Percentiles rank a stretch among this genome's conserved stretches.
phyloP scores from a whole-genome alignment of 1,284 basidiomycete genomes.

The Ustilago loliicola region DNA sequence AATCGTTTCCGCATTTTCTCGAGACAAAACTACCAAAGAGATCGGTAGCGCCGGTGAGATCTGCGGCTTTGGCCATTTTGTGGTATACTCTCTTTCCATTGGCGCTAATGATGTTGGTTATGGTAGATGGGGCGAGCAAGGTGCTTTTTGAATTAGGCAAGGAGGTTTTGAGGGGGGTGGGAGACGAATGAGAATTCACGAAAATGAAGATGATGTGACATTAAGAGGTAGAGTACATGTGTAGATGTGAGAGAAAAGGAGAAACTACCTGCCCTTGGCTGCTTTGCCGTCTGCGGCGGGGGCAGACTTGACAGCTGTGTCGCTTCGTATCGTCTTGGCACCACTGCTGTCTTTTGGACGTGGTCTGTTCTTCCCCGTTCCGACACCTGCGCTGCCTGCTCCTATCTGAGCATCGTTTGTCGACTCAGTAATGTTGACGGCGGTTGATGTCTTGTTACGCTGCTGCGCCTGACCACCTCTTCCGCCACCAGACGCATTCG shows the following conservation, averaged over 20 bases:
- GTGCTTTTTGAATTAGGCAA: too few species aligned
- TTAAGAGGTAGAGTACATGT: background rate
- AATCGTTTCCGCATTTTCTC: too few species aligned
- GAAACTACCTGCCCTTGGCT: background rate
- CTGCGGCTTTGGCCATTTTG: too few species aligned
- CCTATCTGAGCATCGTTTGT: background rate
- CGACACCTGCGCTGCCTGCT: background rate
- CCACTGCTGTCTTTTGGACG: background rate
- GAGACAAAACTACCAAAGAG: too few species aligned
- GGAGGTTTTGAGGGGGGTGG: too few species aligned
- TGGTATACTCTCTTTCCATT: too few species aligned
- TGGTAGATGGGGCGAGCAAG: too few species aligned
- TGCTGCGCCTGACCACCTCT: background rate
- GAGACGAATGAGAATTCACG: too few species aligned
- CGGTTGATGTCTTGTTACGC: background rate
- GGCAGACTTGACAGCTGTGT: conserved; percentile 5
- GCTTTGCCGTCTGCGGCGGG: background rate
- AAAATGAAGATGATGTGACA: too few species aligned
- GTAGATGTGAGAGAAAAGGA: background rate
- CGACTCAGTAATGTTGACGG: background rate
- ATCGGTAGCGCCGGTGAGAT: too few species aligned
- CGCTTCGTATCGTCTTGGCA: conserved; percentile 11
- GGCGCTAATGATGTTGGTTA: too few species aligned
- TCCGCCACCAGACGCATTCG: background rate
- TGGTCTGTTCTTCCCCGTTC: background rate